A percentile compares a stretch with the other conserved stretches of the same genome.
phyloP scores from a whole-genome alignment of 2,329 filamentous ascomycete species.

The Cladosporium halotolerans region DNA sequence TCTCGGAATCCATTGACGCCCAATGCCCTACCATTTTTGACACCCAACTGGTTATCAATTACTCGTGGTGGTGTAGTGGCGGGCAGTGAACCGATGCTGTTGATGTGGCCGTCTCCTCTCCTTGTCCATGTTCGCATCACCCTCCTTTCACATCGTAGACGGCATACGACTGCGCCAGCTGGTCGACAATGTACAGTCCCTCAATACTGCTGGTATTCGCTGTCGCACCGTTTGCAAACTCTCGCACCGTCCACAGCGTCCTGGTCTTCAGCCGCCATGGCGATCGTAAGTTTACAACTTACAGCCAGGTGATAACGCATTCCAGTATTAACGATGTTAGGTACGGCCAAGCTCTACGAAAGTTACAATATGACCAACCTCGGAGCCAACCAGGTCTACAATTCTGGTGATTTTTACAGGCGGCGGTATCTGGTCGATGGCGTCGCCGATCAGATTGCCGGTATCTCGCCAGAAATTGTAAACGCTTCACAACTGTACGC shows the following conservation, averaged over 20 bases:
- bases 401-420: constrained; percentile 12
- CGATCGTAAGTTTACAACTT: neutral
- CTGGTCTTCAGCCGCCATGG: neutral
- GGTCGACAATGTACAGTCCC: neutral
- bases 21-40: too few species aligned
- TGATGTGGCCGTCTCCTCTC: too few species aligned
- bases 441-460: neutral
- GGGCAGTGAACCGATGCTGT: too few species aligned
- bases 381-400: constrained; percentile 10
- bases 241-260: neutral
- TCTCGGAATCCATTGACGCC: too few species aligned
- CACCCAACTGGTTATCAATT: neutral
- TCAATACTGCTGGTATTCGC: neutral
- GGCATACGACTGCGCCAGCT: too few species aligned
- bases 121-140: too few species aligned
- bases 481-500: constrained; percentile 9
- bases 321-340: neutral
- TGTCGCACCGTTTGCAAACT: neutral
- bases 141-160: too few species aligned
- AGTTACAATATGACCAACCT: constrained; percentile 14
- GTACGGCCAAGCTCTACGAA: constrained; percentile 11
- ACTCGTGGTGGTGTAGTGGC: neutral
- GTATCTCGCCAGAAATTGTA: neutral
- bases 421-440: constrained; percentile 3
- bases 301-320: neutral